Percentiles rank a stretch among this genome's conserved stretches.
Evolutionary conservation across 805 yeast species (phyloP).

Genomic region (Metschnikowia amazonensis): DNA sequence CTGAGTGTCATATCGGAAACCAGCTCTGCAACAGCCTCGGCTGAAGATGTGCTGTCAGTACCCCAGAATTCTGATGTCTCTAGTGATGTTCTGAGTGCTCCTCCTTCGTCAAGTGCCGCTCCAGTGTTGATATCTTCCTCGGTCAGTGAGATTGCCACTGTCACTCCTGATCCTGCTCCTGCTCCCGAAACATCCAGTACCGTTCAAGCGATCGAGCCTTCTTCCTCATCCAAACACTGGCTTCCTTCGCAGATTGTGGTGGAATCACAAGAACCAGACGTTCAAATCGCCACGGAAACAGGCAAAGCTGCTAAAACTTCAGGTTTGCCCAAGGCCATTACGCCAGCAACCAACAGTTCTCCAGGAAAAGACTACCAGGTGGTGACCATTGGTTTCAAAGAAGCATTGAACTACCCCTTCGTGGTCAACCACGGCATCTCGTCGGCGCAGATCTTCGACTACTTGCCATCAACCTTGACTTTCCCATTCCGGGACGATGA

Average conservation of each 20-base stretch:
- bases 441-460: constrained; percentile 82
- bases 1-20: too few relatives aligned
- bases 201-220: too few relatives aligned
- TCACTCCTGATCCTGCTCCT: not conserved
- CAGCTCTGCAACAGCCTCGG: too few relatives aligned
- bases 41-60: too few relatives aligned
- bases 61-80: too few relatives aligned
- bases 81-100: too few relatives aligned
- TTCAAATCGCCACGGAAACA: constrained; percentile 15
- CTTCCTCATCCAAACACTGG: constrained; percentile 21
- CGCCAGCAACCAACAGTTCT: constrained; percentile 54
- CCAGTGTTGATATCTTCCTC: too few relatives aligned
- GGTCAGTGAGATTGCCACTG: too few relatives aligned
- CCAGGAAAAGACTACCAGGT: constrained; percentile 46
- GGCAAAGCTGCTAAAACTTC: constrained; percentile 30
- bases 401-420: constrained; percentile 78
- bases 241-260: constrained; percentile 34
- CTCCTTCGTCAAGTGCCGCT: too few relatives aligned
- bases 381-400: constrained; percentile 74
- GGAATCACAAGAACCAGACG: constrained; percentile 11
- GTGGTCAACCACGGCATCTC: constrained; percentile 69
- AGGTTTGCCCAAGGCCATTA: constrained; percentile 71
- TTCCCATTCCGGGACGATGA: constrained; percentile 50
- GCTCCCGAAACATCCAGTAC: too few relatives aligned
- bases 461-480: constrained; percentile 69